Evolutionary conservation across 139 green algal species (phyloP), one percentile per base, ranked within the genome.

Genomic region (Diplosphaera chodatii): DNA sequence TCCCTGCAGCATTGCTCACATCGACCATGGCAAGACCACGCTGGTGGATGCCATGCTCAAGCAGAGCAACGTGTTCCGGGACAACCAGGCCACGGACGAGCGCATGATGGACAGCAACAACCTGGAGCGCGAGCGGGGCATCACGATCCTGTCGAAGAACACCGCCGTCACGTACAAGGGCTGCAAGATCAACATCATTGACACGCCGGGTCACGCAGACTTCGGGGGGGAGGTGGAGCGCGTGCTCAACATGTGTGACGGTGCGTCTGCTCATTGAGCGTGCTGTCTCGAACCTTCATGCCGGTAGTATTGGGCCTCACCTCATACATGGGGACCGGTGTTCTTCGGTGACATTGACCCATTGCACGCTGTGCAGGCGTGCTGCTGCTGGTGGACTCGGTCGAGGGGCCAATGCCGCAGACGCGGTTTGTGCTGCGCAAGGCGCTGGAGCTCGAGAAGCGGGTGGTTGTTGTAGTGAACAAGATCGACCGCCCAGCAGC

Each of bases 81-180:
- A 81, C 23, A 90, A 92, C 70, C 89, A 97, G 83, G 65, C 81
- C 37, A 83, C 93, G 64, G 80, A 93, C 28, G 87, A 91, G 62
- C 86, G 94, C 62, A 89, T 99, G 71, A 99, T 99, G 95, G 95
- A 99, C 86, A 87, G 65, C 71, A 97, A 98, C 74, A 93, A 94
- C 69, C 84, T 99, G 62, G 95, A 99, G 87, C 83, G 94, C 25
- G 95, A 99, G 87, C 84, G 95, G 27, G 95, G 95, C 67, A 99
- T 99, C 84, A 99, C 95, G 70, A 99, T 99, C 82, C 84, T 99
- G 56, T 92, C 91, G 67, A 99, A 99, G 78, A 99, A 99, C 85
- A 99, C 95, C 2, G 93, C 95, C 30, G 88, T 99, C 55, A 84
- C 71, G 20, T 98, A 94, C 88, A 85, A 85, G 78, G 84, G 77